phyloP scores from a whole-genome alignment of 116 monocot genomes.

The Dioscorea cayenensis region DNA sequence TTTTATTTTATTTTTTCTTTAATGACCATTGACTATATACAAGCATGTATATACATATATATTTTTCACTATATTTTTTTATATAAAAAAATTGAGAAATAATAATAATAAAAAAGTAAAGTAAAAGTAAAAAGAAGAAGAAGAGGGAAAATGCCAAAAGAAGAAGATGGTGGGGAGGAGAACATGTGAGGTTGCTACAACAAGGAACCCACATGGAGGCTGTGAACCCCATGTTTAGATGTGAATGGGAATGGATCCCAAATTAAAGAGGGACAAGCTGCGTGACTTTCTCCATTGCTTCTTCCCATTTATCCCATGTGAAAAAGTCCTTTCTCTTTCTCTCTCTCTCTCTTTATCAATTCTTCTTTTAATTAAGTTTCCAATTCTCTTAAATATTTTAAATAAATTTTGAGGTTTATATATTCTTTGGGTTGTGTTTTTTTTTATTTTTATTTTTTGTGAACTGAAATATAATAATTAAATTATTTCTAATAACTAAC shows the following conservation, averaged over 20 bases:
- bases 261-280: background rate
- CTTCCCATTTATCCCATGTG: background rate
- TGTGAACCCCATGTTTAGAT: background rate
- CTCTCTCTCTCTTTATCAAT: background rate
- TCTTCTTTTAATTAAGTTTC: too few species aligned
- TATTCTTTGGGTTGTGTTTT: too few species aligned
- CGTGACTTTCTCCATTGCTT: background rate
- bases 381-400: too few species aligned
- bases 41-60: too few species aligned
- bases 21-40: too few species aligned
- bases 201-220: background rate
- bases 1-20: too few species aligned
- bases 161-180: background rate
- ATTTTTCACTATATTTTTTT: background rate
- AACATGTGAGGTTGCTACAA: conserved; percentile 2
- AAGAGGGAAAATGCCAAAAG: background rate
- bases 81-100: background rate
- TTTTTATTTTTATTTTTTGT: too few species aligned
- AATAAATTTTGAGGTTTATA: too few species aligned
- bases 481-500: too few species aligned
- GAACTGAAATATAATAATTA: too few species aligned
- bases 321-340: background rate
- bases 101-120: too few species aligned
- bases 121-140: background rate
- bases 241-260: conserved; percentile 2